Percentiles rank a stretch among this genome's conserved stretches.
These are phyloP conservation scores for Penicillium janthinellum DNA, from an alignment of 2,329 filamentous ascomycete species.

Conservation along the genomic window DNA sequence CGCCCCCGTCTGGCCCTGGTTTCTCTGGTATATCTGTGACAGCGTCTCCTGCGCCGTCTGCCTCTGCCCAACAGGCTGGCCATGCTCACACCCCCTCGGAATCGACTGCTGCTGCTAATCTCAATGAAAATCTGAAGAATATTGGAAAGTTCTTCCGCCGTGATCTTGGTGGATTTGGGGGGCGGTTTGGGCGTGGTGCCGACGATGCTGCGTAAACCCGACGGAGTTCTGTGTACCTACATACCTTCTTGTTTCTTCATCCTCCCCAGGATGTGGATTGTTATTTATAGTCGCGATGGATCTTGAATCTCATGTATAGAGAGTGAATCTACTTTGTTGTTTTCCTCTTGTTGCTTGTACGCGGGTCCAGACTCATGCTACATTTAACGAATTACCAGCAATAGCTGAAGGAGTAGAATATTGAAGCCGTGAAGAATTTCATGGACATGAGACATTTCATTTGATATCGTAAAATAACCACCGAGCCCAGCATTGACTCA, in stretches of 20 bases:
- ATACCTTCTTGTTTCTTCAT: neutral
- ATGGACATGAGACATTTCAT: neutral
- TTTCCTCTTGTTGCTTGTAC: neutral
- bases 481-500: neutral
- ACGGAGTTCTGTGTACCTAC: neutral
- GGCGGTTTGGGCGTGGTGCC: slow-evolving; percentile 61
- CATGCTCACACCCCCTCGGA: slow-evolving; percentile 27
- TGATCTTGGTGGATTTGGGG: slow-evolving; percentile 76
- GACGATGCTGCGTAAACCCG: slow-evolving; percentile 19
- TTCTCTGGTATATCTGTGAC: slow-evolving; percentile 28
- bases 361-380: neutral
- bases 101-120: slow-evolving; percentile 60
- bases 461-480: neutral
- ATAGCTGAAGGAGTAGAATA: neutral
- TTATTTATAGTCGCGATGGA: neutral
- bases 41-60: slow-evolving; percentile 27
- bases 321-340: neutral
- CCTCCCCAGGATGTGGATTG: neutral
- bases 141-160: slow-evolving; percentile 95
- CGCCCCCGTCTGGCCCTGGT: slow-evolving; percentile 27
- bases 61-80: slow-evolving; percentile 25
- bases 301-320: neutral
- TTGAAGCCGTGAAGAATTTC: neutral
- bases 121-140: slow-evolving; percentile 93
- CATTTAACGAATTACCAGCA: neutral